Evolutionary conservation across 352 stramenopile genomes (phyloP).

Genomic region (Phytophthora sp.): DNA sequence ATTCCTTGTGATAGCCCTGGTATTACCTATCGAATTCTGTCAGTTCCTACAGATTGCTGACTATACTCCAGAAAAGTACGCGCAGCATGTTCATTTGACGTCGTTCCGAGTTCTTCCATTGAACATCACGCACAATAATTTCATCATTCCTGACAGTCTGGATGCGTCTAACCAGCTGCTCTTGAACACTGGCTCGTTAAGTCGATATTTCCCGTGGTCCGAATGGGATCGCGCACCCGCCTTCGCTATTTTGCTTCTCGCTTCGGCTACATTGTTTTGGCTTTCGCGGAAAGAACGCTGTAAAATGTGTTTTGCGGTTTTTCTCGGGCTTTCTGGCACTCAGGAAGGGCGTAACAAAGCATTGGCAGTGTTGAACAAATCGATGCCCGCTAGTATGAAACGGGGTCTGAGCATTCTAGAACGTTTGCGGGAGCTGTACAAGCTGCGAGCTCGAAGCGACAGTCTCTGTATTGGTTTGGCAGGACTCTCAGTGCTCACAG

Average conservation of each 20-base stretch:
- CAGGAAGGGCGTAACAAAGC: neutral
- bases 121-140: conserved; percentile 10
- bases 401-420: conserved; percentile 30
- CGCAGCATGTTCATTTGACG: conserved; percentile 35
- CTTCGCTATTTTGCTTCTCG: conserved; percentile 36
- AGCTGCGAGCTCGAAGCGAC: conserved; percentile 40
- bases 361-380: conserved; percentile 27
- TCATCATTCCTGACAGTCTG: neutral
- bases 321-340: conserved; percentile 31
- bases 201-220: conserved; percentile 55
- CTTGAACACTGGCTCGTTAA: conserved; percentile 50
- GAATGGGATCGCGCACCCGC: conserved; percentile 53
- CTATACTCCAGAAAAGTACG: conserved; percentile 46
- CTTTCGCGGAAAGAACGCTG: conserved; percentile 45
- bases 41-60: conserved; percentile 51
- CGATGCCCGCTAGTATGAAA: conserved; percentile 29
- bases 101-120: conserved; percentile 37
- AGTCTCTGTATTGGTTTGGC: conserved; percentile 45
- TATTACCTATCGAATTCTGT: conserved; percentile 59
- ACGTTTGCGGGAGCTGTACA: conserved; percentile 40
- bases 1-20: conserved; percentile 56
- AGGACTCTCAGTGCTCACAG: conserved; percentile 43
- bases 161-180: conserved; percentile 24
- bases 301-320: conserved; percentile 44
- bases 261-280: conserved; percentile 32